phyloP scores from a whole-genome alignment of 2,329 filamentous ascomycete species.

The Clonostachys sp. region DNA sequence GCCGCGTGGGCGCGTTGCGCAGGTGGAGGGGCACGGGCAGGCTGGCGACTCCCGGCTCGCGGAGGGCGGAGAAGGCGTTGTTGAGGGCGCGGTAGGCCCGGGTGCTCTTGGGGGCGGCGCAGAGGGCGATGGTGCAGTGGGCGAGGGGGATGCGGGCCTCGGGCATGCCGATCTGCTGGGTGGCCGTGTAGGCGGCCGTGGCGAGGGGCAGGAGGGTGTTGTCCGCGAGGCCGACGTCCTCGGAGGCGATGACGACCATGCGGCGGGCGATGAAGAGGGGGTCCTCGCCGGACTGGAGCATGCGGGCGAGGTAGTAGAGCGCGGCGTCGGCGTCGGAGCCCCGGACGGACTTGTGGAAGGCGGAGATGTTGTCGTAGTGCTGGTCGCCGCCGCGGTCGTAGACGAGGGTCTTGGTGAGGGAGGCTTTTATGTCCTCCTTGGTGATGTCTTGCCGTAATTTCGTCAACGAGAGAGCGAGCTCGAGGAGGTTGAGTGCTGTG shows the following conservation, averaged over 20 bases:
- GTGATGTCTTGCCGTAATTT: slow-evolving; percentile 55
- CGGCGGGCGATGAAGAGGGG: slow-evolving; percentile 87
- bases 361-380: slow-evolving; percentile 96
- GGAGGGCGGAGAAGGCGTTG: slow-evolving; percentile 73
- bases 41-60: slow-evolving; percentile 77
- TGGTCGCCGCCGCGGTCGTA: slow-evolving; percentile 95
- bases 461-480: slow-evolving; percentile 74
- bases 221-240: slow-evolving; percentile 90
- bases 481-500: slow-evolving; percentile 86
- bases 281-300: slow-evolving; percentile 94
- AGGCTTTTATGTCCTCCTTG: slow-evolving; percentile 71
- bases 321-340: slow-evolving; percentile 83
- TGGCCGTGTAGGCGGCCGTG: slow-evolving; percentile 79
- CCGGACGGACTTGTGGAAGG: slow-evolving; percentile 92
- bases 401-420: slow-evolving; percentile 86
- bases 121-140: slow-evolving; percentile 78
- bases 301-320: slow-evolving; percentile 90
- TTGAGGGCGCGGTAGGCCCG: slow-evolving; percentile 78
- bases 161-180: slow-evolving; percentile 91
- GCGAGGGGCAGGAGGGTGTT: slow-evolving; percentile 79
- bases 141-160: slow-evolving; percentile 91
- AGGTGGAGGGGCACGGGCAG: slow-evolving; percentile 83
- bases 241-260: slow-evolving; percentile 90
- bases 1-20: slow-evolving; percentile 82
- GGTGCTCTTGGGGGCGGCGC: slow-evolving; percentile 80